Evolutionary conservation across 2,329 filamentous ascomycete species (phyloP).

Genomic region (Fusarium miscanthi): DNA sequence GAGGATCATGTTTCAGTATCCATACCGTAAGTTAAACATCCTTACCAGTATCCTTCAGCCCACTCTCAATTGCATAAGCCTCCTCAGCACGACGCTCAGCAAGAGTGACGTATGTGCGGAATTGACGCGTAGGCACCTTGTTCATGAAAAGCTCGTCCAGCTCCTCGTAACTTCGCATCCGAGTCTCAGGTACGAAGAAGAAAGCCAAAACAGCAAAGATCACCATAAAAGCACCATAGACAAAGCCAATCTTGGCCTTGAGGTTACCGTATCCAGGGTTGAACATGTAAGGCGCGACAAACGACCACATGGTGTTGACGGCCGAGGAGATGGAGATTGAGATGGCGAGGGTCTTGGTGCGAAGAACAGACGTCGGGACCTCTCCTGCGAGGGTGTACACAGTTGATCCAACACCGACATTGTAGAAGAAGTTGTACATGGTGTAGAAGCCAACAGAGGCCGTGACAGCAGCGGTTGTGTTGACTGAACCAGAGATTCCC

Average conservation of each 20-base stretch:
- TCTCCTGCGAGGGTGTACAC: constrained; percentile 58
- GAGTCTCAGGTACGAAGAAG: constrained; percentile 61
- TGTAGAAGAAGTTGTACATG: constrained; percentile 56
- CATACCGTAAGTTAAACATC: fast-evolving
- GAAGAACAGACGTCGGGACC: constrained; percentile 56
- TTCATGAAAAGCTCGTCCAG: constrained; percentile 47
- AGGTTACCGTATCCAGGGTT: constrained; percentile 51
- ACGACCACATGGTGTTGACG: constrained; percentile 55
- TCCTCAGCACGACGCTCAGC: constrained; percentile 42
- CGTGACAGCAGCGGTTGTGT: constrained; percentile 39
- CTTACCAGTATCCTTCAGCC: neutral
- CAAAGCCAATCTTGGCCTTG: constrained; percentile 55
- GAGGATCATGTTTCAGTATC: fast-evolving
- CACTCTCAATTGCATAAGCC: constrained; percentile 33
- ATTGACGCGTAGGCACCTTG: constrained; percentile 37
- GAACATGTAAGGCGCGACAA: constrained; percentile 60
- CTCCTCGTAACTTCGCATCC: constrained; percentile 44
- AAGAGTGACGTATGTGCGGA: constrained; percentile 38
- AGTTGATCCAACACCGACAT: constrained; percentile 55
- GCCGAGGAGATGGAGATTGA: constrained; percentile 56
- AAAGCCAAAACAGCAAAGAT: constrained; percentile 54
- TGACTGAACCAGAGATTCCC: constrained; percentile 44
- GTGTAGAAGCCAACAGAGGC: constrained; percentile 51
- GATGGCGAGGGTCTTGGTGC: constrained; percentile 57
- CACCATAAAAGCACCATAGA: constrained; percentile 53